phyloP scores from a whole-genome alignment of 192 early-diverging fungal genomes.

The Geranomyces michiganensis region DNA sequence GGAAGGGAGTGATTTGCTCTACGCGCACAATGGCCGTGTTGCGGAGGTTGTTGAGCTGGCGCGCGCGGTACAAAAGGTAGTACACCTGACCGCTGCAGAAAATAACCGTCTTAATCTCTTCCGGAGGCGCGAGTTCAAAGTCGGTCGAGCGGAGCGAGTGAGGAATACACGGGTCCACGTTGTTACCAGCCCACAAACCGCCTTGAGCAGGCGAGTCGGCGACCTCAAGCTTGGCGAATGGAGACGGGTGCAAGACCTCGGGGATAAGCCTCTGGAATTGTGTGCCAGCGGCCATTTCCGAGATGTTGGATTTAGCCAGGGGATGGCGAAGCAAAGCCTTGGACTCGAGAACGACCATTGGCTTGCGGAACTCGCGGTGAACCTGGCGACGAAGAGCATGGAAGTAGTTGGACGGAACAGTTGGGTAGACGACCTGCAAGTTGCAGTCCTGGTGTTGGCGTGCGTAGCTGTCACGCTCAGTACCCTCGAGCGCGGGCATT shows the following conservation, averaged over 20 bases:
- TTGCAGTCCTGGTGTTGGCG: constrained; percentile 98
- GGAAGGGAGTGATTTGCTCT: constrained; percentile 96
- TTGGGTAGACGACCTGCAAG: constrained; percentile 95
- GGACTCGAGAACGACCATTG: constrained; percentile 77
- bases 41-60: constrained; percentile 86
- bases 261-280: constrained; percentile 92
- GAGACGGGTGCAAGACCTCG: constrained; percentile 76
- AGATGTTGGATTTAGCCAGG: constrained; percentile 79
- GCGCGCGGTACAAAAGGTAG: constrained; percentile 86
- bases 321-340: constrained; percentile 95
- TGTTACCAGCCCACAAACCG: constrained; percentile 52
- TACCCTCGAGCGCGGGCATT: constrained; percentile 50
- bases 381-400: constrained; percentile 94
- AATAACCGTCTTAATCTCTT: constrained; percentile 89
- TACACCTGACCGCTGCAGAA: constrained; percentile 98
- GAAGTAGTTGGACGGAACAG: constrained; percentile 99
- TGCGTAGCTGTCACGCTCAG: constrained; percentile 53
- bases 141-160: constrained; percentile 40
- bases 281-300: constrained; percentile 79
- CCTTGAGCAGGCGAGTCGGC: not conserved
- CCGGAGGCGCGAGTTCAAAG: constrained; percentile 72
- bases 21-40: constrained; percentile 90
- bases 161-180: constrained; percentile 54
- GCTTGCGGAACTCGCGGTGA: constrained; percentile 96
- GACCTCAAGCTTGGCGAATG: constrained; percentile 53